These are phyloP conservation scores for Circinella umbellata DNA, from an alignment of 371 early-diverging fungal genomes.

Conservation along the genomic window DNA sequence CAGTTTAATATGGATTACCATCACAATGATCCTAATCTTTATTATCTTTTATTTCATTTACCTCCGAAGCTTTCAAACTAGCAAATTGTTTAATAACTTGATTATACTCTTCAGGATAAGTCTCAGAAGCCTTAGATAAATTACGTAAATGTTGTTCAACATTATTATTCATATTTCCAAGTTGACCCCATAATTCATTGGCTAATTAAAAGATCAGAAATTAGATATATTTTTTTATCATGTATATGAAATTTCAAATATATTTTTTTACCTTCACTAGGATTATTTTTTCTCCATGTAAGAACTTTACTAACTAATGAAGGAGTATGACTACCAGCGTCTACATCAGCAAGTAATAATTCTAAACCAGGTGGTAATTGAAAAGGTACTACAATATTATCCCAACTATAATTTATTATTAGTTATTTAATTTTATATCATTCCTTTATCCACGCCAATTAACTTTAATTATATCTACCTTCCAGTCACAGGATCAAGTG, in stretches of 20 bases:
- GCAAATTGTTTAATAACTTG: slow-evolving; percentile 44
- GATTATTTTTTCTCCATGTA: slow-evolving; percentile 77
- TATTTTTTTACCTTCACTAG: slow-evolving; percentile 51
- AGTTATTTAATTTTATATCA: not conserved
- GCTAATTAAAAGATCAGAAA: slow-evolving; percentile 34
- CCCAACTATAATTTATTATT: slow-evolving; percentile 64
- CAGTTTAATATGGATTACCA: no score
- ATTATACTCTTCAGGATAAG: slow-evolving; percentile 42
- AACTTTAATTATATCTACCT: slow-evolving; percentile 19
- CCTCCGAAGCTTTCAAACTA: slow-evolving; percentile 27
- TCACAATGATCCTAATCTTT: no score
- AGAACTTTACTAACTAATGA: slow-evolving; percentile 89
- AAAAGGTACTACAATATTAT: slow-evolving; percentile 68
- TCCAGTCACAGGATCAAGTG: slow-evolving; percentile 31
- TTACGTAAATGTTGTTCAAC: slow-evolving; percentile 53
- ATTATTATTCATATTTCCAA: slow-evolving; percentile 58
- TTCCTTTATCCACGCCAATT: not conserved
- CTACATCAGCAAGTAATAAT: slow-evolving; percentile 90
- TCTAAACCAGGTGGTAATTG: slow-evolving; percentile 75
- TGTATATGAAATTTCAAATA: not conserved
- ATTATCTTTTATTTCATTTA: not conserved
- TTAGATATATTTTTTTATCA: not conserved
- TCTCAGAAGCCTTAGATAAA: slow-evolving; percentile 28
- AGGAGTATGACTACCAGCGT: slow-evolving; percentile 93
- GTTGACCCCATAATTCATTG: slow-evolving; percentile 57